These are phyloP conservation scores for Coniella lustricola DNA, from an alignment of 2,329 filamentous ascomycete genomes.

Conservation along the genomic window DNA sequence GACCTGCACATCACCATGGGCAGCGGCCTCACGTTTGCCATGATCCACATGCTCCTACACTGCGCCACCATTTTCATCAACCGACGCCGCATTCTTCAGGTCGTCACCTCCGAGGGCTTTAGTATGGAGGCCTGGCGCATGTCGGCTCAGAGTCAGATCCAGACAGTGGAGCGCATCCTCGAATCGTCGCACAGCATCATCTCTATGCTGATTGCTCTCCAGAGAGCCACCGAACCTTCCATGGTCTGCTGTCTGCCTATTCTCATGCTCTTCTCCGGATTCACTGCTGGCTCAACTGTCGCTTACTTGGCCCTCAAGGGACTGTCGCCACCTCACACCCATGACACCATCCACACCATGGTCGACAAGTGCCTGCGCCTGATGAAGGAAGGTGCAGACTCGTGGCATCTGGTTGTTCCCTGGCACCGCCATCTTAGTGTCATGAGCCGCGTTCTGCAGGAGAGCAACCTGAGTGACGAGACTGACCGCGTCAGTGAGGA, in stretches of 20 bases:
- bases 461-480: conserved; percentile 36
- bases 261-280: conserved; percentile 57
- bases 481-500: conserved; percentile 28
- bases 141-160: conserved; percentile 39
- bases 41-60: conserved; percentile 55
- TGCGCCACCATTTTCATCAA: conserved; percentile 56
- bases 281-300: conserved; percentile 53
- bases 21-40: conserved; percentile 54
- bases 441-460: conserved; percentile 54
- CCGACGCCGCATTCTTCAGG: conserved; percentile 51
- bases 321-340: conserved; percentile 47
- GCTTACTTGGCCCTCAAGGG: conserved; percentile 58
- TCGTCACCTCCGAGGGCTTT: conserved; percentile 46
- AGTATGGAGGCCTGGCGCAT: conserved; percentile 47
- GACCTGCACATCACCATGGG: conserved; percentile 59
- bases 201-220: conserved; percentile 47
- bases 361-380: conserved; percentile 53
- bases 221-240: conserved; percentile 51
- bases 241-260: conserved; percentile 54
- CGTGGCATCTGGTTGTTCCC: conserved; percentile 51
- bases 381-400: conserved; percentile 52
- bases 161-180: conserved; percentile 50
- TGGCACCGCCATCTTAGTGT: conserved; percentile 55
- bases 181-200: conserved; percentile 53
- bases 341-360: conserved; percentile 50